Evolutionary conservation across 2,329 filamentous ascomycete species (phyloP), one percentile per base, ranked within the genome.

Genomic region (Cadophora malorum): DNA sequence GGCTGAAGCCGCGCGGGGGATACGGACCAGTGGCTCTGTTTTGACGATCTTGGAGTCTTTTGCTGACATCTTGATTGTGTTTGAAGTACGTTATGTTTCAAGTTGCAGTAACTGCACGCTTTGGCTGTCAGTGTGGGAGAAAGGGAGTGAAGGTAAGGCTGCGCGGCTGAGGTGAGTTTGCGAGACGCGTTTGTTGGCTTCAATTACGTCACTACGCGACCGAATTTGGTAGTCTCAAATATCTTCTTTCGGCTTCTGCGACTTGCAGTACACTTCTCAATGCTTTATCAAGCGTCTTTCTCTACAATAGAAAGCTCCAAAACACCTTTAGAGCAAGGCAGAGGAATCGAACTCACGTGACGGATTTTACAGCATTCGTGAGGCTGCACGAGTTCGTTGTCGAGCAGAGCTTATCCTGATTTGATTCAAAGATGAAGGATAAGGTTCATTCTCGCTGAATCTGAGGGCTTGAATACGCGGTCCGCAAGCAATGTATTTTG

Each of bases 1-100:
- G 31, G 45, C 19, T 50, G n/a, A 16, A 45, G 41, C 7, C 35
- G n/a, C 16, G n/a, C 4, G 35, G 16, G n/a, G n/a, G 21, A 1
- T 6, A 45, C n/a, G 8, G 33, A 85, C 84, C 69, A 86, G 75
- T 47, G 83, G 81, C 71, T 79, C 80, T 0, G 79, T 80, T 19
- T 80, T 81, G 33, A 83, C 68, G 31, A 85, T 77, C 71, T 83
- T 84, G 4, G 82, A 78, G 35, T 81, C 75, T 45, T 76, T 70
- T 61, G 80, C 75, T 59, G 83, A 82, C 83, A 84, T 84, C 21
- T 67, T 63, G 47, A 6, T 1, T 19, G 9, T 5, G 1, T 19
- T 10, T 38, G 8, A 9, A 14, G 8, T 4, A 38, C 2, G 2
- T 14, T 4, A 4, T 7, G 35, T 2, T 38, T 14, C 35, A 5